Evolutionary conservation across 2,329 filamentous ascomycete species (phyloP).

Genomic region (Diaporthe ampelina): DNA sequence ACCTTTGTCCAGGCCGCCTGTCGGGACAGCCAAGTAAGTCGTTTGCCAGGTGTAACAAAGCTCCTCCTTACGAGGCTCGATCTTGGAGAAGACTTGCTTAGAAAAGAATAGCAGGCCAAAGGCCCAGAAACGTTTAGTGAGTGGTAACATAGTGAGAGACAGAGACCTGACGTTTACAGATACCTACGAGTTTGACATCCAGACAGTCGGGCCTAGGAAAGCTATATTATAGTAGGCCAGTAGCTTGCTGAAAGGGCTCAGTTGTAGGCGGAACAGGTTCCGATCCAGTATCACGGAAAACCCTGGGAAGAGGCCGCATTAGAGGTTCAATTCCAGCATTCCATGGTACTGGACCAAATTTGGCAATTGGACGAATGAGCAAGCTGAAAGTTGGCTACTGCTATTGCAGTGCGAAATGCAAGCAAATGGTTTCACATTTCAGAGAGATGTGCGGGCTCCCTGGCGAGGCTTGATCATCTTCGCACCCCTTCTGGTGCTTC

Average conservation of each 20-base stretch:
- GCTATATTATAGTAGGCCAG: neutral
- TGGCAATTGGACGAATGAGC: neutral
- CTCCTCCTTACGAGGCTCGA: neutral
- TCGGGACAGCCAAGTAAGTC: neutral
- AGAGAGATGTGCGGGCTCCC: neutral
- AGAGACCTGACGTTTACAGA: neutral
- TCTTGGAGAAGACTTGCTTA: neutral
- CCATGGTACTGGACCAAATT: neutral
- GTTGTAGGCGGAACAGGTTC: neutral
- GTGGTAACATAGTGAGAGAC: neutral
- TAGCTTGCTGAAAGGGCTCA: neutral
- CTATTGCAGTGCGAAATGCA: neutral
- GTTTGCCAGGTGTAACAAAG: neutral
- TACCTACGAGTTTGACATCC: neutral
- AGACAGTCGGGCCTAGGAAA: neutral
- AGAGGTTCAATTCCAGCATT: neutral
- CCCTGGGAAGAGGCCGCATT: neutral
- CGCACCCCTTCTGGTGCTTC: neutral
- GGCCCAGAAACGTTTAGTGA: constrained; percentile 1
- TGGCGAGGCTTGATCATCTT: neutral
- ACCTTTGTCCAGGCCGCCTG: neutral
- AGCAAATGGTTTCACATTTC: neutral
- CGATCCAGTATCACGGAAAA: neutral
- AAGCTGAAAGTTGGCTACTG: neutral
- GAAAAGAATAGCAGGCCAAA: neutral